A percentile compares a stretch with the other conserved stretches of the same genome.
These are phyloP conservation scores for Phytophthora sansomeana DNA, from an alignment of 352 stramenopile species.

Conservation along the genomic window DNA sequence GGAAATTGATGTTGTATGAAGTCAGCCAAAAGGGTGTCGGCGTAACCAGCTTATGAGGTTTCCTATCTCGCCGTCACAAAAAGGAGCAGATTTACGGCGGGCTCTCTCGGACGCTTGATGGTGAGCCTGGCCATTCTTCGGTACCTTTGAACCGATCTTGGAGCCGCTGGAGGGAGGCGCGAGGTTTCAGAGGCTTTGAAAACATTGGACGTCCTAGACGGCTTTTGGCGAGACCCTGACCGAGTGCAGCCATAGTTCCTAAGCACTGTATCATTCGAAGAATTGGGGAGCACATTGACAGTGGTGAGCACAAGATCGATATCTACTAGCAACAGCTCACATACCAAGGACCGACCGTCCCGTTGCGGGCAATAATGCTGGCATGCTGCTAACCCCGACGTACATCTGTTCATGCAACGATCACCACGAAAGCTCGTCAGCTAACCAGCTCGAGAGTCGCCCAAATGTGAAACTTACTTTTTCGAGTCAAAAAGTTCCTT, in stretches of 20 bases:
- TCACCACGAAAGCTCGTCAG: constrained; percentile 6
- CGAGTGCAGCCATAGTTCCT: constrained; percentile 67
- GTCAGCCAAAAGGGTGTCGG: background rate
- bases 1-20: too few species aligned
- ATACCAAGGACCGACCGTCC: constrained; percentile 69
- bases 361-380: constrained; percentile 76
- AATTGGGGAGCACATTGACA: background rate
- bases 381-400: constrained; percentile 54
- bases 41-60: background rate
- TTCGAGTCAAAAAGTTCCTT: constrained; percentile 64
- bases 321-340: constrained; percentile 17
- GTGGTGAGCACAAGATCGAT: constrained; percentile 3
- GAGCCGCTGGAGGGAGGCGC: constrained; percentile 74
- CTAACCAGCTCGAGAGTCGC: background rate
- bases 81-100: constrained; percentile 18
- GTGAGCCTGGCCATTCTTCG: constrained; percentile 70
- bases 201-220: constrained; percentile 70
- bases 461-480: constrained; percentile 40
- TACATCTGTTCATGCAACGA: constrained; percentile 45
- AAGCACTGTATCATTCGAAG: constrained; percentile 54
- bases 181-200: constrained; percentile 66
- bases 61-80: constrained; percentile 5
- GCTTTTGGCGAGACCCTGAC: constrained; percentile 65
- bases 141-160: constrained; percentile 70
- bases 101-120: constrained; percentile 25